Percentiles rank a stretch among this genome's conserved stretches.
Evolutionary conservation across 2,329 filamentous ascomycete species (phyloP).

Genomic region (Venturia aucupariae): DNA sequence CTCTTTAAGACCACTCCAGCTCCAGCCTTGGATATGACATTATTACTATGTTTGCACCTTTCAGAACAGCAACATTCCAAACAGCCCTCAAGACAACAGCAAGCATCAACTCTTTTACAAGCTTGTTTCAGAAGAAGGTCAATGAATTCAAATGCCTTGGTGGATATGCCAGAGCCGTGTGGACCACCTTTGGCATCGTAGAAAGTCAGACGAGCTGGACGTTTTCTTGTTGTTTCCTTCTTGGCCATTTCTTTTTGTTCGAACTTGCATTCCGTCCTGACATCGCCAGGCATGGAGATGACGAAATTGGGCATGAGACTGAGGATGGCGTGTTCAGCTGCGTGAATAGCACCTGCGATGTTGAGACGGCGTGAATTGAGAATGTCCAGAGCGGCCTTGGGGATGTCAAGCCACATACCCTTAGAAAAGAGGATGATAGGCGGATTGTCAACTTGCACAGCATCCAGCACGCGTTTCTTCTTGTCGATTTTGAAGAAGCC

Average conservation of each 20-base stretch:
- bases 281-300: slow-evolving; percentile 79
- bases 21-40: slow-evolving; percentile 89
- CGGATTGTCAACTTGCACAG: slow-evolving; percentile 86
- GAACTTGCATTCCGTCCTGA: slow-evolving; percentile 89
- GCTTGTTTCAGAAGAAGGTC: slow-evolving; percentile 70
- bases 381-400: slow-evolving; percentile 67
- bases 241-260: slow-evolving; percentile 78
- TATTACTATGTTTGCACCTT: slow-evolving; percentile 73
- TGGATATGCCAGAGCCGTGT: slow-evolving; percentile 74
- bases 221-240: slow-evolving; percentile 60
- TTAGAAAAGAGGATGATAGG: slow-evolving; percentile 77
- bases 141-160: slow-evolving; percentile 89
- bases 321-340: slow-evolving; percentile 85
- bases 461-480: slow-evolving; percentile 75
- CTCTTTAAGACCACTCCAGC: slow-evolving; percentile 71
- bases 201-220: slow-evolving; percentile 81
- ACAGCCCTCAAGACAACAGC: slow-evolving; percentile 71
- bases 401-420: slow-evolving; percentile 94
- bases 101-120: slow-evolving; percentile 64
- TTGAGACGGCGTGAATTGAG: slow-evolving; percentile 64
- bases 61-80: slow-evolving; percentile 84
- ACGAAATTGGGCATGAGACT: slow-evolving; percentile 85
- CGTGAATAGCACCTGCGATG: slow-evolving; percentile 83
- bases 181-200: slow-evolving; percentile 91
- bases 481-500: slow-evolving; percentile 97